Evolutionary conservation across 2,329 filamentous ascomycete species (phyloP).

Genomic region (Trichothecium sympodiale): DNA sequence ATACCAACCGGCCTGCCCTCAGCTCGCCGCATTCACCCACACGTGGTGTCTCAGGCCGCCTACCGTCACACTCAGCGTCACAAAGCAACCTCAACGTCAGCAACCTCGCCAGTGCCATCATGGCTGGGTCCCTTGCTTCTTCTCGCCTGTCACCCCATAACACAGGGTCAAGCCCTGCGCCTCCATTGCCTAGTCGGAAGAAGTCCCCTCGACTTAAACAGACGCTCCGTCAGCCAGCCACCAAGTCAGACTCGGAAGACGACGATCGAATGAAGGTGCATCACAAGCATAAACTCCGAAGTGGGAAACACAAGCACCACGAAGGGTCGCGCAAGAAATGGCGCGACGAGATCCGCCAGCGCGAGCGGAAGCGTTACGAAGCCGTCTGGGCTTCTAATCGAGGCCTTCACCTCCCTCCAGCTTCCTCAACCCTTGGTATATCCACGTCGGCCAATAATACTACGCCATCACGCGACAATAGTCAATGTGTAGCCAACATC

Average conservation of each 20-base stretch:
- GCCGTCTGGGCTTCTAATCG: conserved; percentile 77
- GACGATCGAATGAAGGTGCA: conserved; percentile 31
- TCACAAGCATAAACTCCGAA: conserved; percentile 41
- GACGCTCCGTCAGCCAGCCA: conserved; percentile 50
- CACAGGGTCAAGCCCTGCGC: conserved; percentile 24
- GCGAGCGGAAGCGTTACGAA: conserved; percentile 71
- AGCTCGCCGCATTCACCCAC: conserved; percentile 22
- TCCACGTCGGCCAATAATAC: conserved; percentile 8
- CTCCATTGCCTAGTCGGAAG: conserved; percentile 29
- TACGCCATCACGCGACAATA: conserved; percentile 42
- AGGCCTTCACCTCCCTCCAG: conserved; percentile 35
- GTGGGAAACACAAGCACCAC: conserved; percentile 58
- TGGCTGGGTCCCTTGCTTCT: conserved; percentile 63
- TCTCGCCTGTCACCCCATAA: conserved; percentile 36
- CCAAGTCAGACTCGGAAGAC: conserved; percentile 32
- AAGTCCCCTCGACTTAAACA: conserved; percentile 47
- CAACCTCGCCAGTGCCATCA: conserved; percentile 61
- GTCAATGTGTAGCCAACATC: conserved; percentile 46
- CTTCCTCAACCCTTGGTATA: neutral
- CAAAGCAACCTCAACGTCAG: conserved; percentile 40
- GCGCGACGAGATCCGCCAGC: conserved; percentile 61
- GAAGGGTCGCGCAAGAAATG: conserved; percentile 67
- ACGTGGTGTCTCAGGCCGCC: conserved; percentile 19
- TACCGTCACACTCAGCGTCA: conserved; percentile 14
- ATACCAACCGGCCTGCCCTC: conserved; percentile 12